Percentiles rank a stretch among this genome's conserved stretches.
Evolutionary conservation across 129 eudicot species (phyloP).

Genomic region (Helianthus annuus): DNA sequence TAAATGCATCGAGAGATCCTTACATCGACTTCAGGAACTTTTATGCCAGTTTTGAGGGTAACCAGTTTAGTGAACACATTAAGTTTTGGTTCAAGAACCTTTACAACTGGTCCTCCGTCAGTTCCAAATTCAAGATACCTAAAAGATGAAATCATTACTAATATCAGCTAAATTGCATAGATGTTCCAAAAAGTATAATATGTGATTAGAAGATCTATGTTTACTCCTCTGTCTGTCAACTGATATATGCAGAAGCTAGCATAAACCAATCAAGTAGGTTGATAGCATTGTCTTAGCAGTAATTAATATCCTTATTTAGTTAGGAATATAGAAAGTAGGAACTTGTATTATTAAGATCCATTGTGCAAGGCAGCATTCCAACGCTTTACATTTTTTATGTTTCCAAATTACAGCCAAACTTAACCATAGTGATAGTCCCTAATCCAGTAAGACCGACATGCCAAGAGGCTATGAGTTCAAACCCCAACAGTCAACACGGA

Average conservation of each 20-base stretch:
- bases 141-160: slow-evolving; percentile 12
- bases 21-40: slow-evolving; percentile 38
- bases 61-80: slow-evolving; percentile 33
- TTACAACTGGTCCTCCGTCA: slow-evolving; percentile 43
- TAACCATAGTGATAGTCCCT: not conserved
- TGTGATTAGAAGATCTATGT: not conserved
- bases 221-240: not conserved
- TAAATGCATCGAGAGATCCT: slow-evolving; percentile 21
- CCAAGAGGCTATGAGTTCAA: not conserved
- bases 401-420: slow-evolving; percentile 2
- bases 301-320: not conserved
- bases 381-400: not conserved
- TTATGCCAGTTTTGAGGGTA: slow-evolving; percentile 32
- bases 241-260: slow-evolving; percentile 7
- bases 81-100: slow-evolving; percentile 41
- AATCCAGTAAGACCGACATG: slow-evolving; percentile 5
- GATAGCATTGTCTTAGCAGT: not conserved
- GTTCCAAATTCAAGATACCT: slow-evolving; percentile 45
- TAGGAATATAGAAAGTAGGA: not conserved
- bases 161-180: slow-evolving; percentile 20
- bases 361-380: not conserved
- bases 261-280: not conserved
- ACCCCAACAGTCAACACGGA: not conserved
- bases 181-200: slow-evolving; percentile 21
- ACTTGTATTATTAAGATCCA: not conserved